Evolutionary conservation across 2,329 filamentous ascomycete genomes (phyloP), one percentile per base, ranked within the genome.

Genomic region (Penicillium aurantiogriseum): DNA sequence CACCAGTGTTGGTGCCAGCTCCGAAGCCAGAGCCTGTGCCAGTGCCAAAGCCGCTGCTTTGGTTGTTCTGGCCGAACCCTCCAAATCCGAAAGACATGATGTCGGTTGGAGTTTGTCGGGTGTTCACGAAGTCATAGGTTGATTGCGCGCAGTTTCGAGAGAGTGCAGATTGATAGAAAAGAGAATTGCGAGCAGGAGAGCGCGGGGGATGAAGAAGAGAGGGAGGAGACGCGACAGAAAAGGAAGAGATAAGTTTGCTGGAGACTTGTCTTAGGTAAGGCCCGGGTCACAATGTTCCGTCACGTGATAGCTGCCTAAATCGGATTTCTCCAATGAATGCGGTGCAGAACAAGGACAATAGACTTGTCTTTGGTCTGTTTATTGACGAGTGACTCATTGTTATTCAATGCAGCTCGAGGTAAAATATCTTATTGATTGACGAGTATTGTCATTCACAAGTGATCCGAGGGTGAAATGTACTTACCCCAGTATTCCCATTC

Each of bases 21-120:
- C 71, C 72, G 56, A 74, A 74, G 15, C 66, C 71, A 68, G 71
- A 67, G 58, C 72, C 72, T 49, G 72, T 65, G 43, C 75, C 75
- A 65, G 72, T 64, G 43, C 75, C 75, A 66, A 75, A 74, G 63
- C 69, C 71, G 52, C 72, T 69, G 63, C 69, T 79, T 74, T 77
- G 73, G 66, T 77, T 74, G 70, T 82, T 85, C 69, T 81, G 80
- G 76, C 84, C 84, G 75, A 88, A 88, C 78, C 84, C 82, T 67
- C 78, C 76, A 70, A 80, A 79, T 68, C 79, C 77, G 66, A 72
- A 73, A 66, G 72, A 76, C 71, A 75, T 76, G 59, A 64, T 74
- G 65, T 61, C 61, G 64, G 62, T 58, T 64, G 56, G 63, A 57
- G 61, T 56, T 59, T 59, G 46, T 58, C 53, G 60, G 60, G 59